A percentile compares a stretch with the other conserved stretches of the same genome.
phyloP scores from a whole-genome alignment of 1,284 basidiomycete species.

The Cerioporus squamosus region DNA sequence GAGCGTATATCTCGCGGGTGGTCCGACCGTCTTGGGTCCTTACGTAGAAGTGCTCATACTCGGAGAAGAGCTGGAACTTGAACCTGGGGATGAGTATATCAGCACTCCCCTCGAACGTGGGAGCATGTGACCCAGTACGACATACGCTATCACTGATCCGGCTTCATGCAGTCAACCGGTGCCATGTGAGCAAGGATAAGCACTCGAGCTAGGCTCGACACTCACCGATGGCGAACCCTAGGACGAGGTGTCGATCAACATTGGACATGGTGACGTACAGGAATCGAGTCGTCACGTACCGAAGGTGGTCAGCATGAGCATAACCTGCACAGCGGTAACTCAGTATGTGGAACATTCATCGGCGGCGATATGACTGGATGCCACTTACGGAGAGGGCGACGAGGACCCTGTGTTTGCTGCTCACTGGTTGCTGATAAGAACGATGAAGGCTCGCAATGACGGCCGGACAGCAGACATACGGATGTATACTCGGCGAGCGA shows the following conservation, averaged over 20 bases:
- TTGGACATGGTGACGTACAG: no score
- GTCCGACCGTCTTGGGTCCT: not conserved
- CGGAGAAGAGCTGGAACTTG: not conserved
- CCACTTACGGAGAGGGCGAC: no score
- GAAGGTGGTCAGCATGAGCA: not conserved
- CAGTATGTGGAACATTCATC: no score
- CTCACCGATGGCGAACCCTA: not conserved
- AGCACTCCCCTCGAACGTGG: not conserved
- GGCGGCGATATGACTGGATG: no score
- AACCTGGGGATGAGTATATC: not conserved
- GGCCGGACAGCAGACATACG: not conserved
- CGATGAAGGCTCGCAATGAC: not conserved
- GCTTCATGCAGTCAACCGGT: no score
- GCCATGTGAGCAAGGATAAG: not conserved
- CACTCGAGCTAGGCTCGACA: not conserved
- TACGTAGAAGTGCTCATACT: slow-evolving; percentile 4
- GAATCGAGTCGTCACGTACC: no score
- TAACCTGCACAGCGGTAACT: not conserved
- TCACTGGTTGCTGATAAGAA: not conserved
- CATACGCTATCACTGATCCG: slow-evolving; percentile 1
- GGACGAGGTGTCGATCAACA: not conserved
- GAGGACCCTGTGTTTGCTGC: not conserved
- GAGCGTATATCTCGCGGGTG: no score
- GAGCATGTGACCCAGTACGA: not conserved
- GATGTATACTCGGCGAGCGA: slow-evolving; percentile 2